phyloP scores from a whole-genome alignment of 2,329 filamentous ascomycete species.

The Monascus ruber region DNA sequence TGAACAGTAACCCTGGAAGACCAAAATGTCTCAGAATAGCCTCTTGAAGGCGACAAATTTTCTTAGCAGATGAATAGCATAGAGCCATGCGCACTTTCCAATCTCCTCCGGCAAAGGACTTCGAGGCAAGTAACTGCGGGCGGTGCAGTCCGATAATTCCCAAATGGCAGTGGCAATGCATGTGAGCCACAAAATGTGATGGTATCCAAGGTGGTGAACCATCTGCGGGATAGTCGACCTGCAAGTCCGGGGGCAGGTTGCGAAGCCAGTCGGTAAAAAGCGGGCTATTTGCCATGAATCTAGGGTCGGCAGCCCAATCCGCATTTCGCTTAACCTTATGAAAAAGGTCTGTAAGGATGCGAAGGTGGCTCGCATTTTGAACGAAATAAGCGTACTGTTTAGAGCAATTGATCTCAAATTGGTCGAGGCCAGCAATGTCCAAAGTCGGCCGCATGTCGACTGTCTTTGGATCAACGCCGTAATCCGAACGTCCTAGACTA shows the following conservation, averaged over 20 bases:
- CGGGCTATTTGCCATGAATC: slow-evolving; percentile 68
- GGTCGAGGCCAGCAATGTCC: slow-evolving; percentile 55
- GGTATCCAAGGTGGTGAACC: slow-evolving; percentile 73
- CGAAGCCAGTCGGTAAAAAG: slow-evolving; percentile 64
- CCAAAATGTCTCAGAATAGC: slow-evolving; percentile 66
- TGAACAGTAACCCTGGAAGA: slow-evolving; percentile 70
- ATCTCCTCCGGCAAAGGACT: slow-evolving; percentile 59
- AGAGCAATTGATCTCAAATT: slow-evolving; percentile 64
- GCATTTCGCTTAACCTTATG: slow-evolving; percentile 61
- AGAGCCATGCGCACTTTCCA: slow-evolving; percentile 85
- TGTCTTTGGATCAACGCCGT: slow-evolving; percentile 61
- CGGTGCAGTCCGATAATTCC: slow-evolving; percentile 77
- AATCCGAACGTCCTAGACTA: slow-evolving; percentile 58
- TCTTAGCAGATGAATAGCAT: slow-evolving; percentile 75
- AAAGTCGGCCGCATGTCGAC: slow-evolving; percentile 62
- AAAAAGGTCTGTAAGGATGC: slow-evolving; percentile 65
- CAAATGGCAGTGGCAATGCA: slow-evolving; percentile 81
- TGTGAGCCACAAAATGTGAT: slow-evolving; percentile 77
- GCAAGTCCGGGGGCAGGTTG: slow-evolving; percentile 66
- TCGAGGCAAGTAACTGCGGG: slow-evolving; percentile 69
- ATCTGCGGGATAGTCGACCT: slow-evolving; percentile 65
- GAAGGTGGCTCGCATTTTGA: slow-evolving; percentile 65
- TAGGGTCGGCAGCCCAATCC: slow-evolving; percentile 79
- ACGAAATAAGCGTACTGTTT: slow-evolving; percentile 76
- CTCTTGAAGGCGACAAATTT: slow-evolving; percentile 77